Conservation (phyloP, 306 rosid genomes). For the Chamaecrista fasciculata region DNA sequence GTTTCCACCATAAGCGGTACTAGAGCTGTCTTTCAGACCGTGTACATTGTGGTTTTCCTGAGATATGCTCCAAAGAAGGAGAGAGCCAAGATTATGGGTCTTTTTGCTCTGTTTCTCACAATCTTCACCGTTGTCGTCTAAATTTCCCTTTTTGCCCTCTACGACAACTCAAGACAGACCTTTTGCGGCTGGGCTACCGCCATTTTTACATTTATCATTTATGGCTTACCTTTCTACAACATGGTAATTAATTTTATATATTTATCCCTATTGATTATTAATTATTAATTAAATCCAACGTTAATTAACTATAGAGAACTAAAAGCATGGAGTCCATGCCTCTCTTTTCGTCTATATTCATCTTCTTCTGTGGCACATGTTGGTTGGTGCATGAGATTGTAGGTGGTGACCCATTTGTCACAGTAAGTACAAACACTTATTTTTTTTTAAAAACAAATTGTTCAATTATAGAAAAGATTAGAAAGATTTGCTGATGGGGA, state of each 20-base stretch:
- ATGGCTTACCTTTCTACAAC: slow-evolving; percentile 81
- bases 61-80: slow-evolving; percentile 50
- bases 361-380: slow-evolving; percentile 84
- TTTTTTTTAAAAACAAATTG: too few species aligned
- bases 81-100: slow-evolving; percentile 53
- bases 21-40: slow-evolving; percentile 58
- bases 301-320: slow-evolving; percentile 48
- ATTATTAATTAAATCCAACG: too few species aligned
- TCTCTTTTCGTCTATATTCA: slow-evolving; percentile 75
- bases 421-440: slow-evolving; percentile 53
- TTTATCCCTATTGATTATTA: too few species aligned
- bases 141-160: slow-evolving; percentile 67
- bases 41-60: slow-evolving; percentile 67
- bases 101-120: slow-evolving; percentile 41
- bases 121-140: slow-evolving; percentile 60
- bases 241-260: slow-evolving; percentile 68
- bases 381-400: slow-evolving; percentile 80
- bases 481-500: too few species aligned
- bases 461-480: too few species aligned
- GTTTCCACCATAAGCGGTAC: slow-evolving; percentile 79
- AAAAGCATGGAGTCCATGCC: slow-evolving; percentile 96
- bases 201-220: slow-evolving; percentile 82
- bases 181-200: slow-evolving; percentile 74
- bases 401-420: slow-evolving; percentile 78
- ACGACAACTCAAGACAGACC: slow-evolving; percentile 49